Percentiles rank a stretch among this genome's conserved stretches.
Evolutionary conservation across 805 yeast species (phyloP).

Genomic region (Citeromyces nyonsensis): DNA sequence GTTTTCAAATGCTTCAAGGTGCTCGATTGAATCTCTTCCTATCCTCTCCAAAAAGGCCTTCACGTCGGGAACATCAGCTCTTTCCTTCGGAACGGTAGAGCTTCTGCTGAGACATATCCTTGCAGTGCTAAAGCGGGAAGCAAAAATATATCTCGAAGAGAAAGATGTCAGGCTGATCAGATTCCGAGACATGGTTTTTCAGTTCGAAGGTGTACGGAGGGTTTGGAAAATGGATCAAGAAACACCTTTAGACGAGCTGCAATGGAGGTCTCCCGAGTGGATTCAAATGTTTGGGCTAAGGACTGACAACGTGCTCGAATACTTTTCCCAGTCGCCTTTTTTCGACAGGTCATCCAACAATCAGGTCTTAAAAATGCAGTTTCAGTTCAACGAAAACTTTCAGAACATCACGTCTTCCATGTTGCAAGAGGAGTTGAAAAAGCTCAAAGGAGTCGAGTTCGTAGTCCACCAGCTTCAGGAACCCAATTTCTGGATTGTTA

Average conservation of each 20-base stretch:
- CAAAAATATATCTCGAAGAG: no score
- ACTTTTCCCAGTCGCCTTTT: slow-evolving; percentile 88
- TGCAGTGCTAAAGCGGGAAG: no score
- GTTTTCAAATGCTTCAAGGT: slow-evolving; percentile 52
- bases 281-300: slow-evolving; percentile 78
- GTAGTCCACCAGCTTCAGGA: slow-evolving; percentile 61
- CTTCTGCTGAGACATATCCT: no score
- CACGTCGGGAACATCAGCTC: slow-evolving; percentile 47
- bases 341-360: slow-evolving; percentile 89
- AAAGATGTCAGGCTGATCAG: no score
- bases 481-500: slow-evolving; percentile 85
- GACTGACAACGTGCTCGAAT: slow-evolving; percentile 83
- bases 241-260: slow-evolving; percentile 65
- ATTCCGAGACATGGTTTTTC: no score
- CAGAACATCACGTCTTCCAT: slow-evolving; percentile 14
- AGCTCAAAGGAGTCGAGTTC: slow-evolving; percentile 80
- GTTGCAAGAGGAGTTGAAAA: slow-evolving; percentile 35
- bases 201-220: no score
- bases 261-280: slow-evolving; percentile 98
- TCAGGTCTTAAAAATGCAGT: slow-evolving; percentile 91
- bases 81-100: no score
- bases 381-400: slow-evolving; percentile 54
- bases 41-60: slow-evolving; percentile 58
- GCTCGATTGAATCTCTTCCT: slow-evolving; percentile 63
- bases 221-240: slow-evolving; percentile 3